phyloP scores from a whole-genome alignment of 768 basidiomycete species.

The Paxillus ammoniavirescens region DNA sequence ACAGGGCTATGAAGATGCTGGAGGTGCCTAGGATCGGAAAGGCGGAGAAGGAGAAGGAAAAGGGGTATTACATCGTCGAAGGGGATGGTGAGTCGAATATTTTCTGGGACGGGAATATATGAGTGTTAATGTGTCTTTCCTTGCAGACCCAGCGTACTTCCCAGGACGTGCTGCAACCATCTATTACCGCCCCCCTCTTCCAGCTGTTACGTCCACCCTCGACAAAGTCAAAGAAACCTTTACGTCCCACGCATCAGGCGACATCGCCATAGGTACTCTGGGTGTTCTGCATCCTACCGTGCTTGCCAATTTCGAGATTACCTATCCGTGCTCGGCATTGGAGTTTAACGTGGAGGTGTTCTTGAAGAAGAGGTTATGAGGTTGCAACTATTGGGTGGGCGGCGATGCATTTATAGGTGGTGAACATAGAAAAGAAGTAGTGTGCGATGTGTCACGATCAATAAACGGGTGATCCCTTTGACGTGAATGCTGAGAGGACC shows the following conservation, averaged over 20 bases:
- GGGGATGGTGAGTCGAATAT: constrained; percentile 60
- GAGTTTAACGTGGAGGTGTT: constrained; percentile 97
- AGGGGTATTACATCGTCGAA: constrained; percentile 92
- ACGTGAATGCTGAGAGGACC: too few species aligned
- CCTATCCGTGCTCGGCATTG: constrained; percentile 90
- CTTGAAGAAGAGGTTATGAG: constrained; percentile 52
- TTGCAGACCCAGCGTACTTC: constrained; percentile 87
- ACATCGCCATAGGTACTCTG: constrained; percentile 81
- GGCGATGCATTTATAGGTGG: not conserved
- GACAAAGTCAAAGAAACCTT: constrained; percentile 47
- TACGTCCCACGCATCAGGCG: constrained; percentile 34
- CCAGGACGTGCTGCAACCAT: constrained; percentile 93
- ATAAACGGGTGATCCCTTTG: constrained; percentile 2
- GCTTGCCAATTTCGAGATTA: constrained; percentile 89
- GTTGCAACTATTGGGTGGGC: not conserved
- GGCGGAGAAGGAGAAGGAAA: constrained; percentile 50
- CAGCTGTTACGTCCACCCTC: constrained; percentile 23
- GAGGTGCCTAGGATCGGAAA: constrained; percentile 80
- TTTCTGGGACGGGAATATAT: not conserved
- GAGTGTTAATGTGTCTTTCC: not conserved
- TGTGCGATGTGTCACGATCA: constrained; percentile 4
- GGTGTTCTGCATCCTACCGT: constrained; percentile 94
- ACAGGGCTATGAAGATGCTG: constrained; percentile 94
- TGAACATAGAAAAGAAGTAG: constrained; percentile 1
- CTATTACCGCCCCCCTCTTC: constrained; percentile 67